Evolutionary conservation across 1,139 yeast species (phyloP).

Genomic region (Geotrichum histeridarum): DNA sequence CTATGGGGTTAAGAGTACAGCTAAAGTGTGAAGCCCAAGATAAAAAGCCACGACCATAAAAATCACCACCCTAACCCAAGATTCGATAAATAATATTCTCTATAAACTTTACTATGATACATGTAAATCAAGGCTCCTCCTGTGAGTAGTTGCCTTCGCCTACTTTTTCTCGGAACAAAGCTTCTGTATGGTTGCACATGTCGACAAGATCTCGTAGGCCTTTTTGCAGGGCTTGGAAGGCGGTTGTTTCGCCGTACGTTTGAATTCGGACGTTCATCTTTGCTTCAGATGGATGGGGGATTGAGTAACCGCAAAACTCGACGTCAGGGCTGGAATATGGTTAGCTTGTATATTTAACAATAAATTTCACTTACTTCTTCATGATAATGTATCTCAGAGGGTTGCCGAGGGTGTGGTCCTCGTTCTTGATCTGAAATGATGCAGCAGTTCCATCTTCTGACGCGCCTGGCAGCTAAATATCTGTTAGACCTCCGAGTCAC

Average conservation of each 20-base stretch:
- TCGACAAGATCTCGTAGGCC: slow-evolving; percentile 83
- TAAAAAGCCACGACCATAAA: slow-evolving; percentile 11
- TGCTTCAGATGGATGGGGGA: slow-evolving; percentile 97
- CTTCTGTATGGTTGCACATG: slow-evolving; percentile 78
- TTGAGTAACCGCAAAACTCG: slow-evolving; percentile 96
- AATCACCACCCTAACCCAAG: slow-evolving; percentile 13
- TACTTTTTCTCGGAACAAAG: slow-evolving; percentile 48
- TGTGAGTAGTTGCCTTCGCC: slow-evolving; percentile 46
- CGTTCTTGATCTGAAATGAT: slow-evolving; percentile 85
- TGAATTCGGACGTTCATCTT: slow-evolving; percentile 87
- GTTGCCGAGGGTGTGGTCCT: slow-evolving; percentile 94
- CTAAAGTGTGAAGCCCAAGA: not conserved
- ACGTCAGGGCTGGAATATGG: slow-evolving; percentile 61
- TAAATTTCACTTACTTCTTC: slow-evolving; percentile 54
- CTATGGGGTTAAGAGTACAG: not conserved
- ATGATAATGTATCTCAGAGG: slow-evolving; percentile 88
- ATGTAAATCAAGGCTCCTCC: slow-evolving; percentile 40
- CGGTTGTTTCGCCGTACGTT: slow-evolving; percentile 80
- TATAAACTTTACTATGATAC: not conserved
- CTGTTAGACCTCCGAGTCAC: not conserved
- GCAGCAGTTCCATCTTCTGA: slow-evolving; percentile 94
- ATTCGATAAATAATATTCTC: not conserved
- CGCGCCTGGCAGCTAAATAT: slow-evolving; percentile 66
- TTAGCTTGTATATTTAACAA: not conserved
- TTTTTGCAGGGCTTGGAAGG: slow-evolving; percentile 87